A percentile compares a stretch with the other conserved stretches of the same genome.
Evolutionary conservation across 345 rosid species (phyloP).

Genomic region (Hirschfeldia incana): DNA sequence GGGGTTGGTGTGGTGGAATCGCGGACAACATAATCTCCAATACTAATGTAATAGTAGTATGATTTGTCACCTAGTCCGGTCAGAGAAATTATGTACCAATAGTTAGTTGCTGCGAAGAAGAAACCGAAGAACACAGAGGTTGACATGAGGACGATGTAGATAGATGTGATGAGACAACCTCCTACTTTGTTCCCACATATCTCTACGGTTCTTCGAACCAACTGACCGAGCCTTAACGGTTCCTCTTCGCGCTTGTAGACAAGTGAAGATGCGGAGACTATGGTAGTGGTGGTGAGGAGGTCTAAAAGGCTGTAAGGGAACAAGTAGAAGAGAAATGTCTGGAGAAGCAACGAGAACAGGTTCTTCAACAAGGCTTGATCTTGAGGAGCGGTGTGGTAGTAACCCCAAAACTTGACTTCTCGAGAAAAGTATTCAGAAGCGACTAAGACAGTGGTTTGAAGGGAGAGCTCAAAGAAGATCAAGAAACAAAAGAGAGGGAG

Average conservation of each 20-base stretch:
- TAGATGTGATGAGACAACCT: background rate
- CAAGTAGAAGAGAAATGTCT: slow-evolving; percentile 6
- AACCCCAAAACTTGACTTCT: background rate
- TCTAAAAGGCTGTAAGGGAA: slow-evolving; percentile 36
- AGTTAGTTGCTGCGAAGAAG: slow-evolving; percentile 34
- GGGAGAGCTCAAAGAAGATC: slow-evolving; percentile 29
- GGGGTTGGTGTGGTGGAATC: background rate
- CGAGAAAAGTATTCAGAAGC: slow-evolving; percentile 2
- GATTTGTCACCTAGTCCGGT: background rate
- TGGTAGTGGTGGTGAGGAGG: slow-evolving; percentile 38
- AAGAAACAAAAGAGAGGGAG: slow-evolving; percentile 43
- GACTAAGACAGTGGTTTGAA: slow-evolving; percentile 26
- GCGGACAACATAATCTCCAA: background rate
- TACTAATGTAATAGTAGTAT: background rate
- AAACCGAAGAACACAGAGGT: background rate
- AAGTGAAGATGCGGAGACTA: background rate
- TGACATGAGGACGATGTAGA: background rate
- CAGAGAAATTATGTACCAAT: slow-evolving; percentile 10
- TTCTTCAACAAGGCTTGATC: background rate
- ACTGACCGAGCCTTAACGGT: background rate
- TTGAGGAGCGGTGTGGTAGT: background rate
- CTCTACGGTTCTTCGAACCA: background rate
- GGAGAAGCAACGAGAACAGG: slow-evolving; percentile 15
- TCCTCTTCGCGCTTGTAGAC: background rate
- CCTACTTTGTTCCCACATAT: background rate